Base-by-base conservation (phyloP, 2,329 filamentous ascomycete genomes). In the Zopfia rhizophila region DNA sequence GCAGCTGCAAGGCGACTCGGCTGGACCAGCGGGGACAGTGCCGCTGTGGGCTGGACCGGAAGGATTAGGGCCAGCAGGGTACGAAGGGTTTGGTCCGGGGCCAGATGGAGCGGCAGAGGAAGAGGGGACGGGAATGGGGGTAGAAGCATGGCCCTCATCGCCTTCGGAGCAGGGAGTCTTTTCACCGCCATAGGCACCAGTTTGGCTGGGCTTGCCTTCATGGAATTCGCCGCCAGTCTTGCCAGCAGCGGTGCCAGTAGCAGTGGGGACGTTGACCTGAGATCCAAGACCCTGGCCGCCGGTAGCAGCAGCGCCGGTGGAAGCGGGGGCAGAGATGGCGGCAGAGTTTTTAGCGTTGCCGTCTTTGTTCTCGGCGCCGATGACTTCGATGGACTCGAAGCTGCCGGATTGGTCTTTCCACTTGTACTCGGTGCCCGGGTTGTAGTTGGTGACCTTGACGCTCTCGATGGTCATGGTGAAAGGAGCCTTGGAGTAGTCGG, bases 381-480 rank as follows among this genome's bases (percentile, higher is more conserved):
- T 55, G 42, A 76, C 64, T 48, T 78, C 70, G 65, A 82, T 83
- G 61, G 74, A 78, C 53, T 78, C 48, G 48, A 62, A 81, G 41
- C 56, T 66, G 29, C 80, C 80, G 11, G 70, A 72, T 53, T 68
- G 66, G 66, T 82, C 80, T 38, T 68, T 68, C 65, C 76, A 83
- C 48, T 73, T 64, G 71, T 83, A 83, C 39, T 73, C 68, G 33
- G 66, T 74, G 18, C 75, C 78, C 6, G 79, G 79, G 51, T 77
- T 75, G 71, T 78, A 77, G 70, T 82, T 82, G 50, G 70, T 73
- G 56, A 83, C 75, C 47, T 72, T 76, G 52, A 82, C 73, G 38
- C 59, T 72, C 61, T 78, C 72, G 44, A 82, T 77, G 33, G 72
- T 74, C 78, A 82, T 82, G 50, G 66, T 75, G 72, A 76, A 82